Evolutionary conservation across 2,329 filamentous ascomycete genomes (phyloP).

Genomic region (Fusarium sp.): DNA sequence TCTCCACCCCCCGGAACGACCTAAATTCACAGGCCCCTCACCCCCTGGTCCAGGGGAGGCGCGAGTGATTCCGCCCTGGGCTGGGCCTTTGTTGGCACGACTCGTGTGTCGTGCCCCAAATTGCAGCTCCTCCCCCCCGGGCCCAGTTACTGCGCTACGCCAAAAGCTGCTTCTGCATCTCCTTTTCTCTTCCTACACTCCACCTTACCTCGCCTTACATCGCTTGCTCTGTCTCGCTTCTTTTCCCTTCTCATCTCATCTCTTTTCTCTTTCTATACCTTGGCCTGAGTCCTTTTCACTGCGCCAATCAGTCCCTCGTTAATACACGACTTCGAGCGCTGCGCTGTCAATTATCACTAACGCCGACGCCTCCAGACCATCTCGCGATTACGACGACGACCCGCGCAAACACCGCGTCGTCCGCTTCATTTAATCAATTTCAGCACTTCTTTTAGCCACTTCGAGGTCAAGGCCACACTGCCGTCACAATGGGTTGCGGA

Average conservation of each 20-base stretch:
- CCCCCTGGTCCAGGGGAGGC: conserved; percentile 45
- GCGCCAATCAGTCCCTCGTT: conserved; percentile 33
- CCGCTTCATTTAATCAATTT: conserved; percentile 18
- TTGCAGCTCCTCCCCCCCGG: conserved; percentile 43
- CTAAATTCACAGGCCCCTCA: conserved; percentile 34
- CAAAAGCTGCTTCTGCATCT: conserved; percentile 45
- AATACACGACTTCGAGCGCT: conserved; percentile 31
- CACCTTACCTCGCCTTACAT: conserved; percentile 39
- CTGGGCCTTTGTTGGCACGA: conserved; percentile 45
- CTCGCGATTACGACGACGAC: conserved; percentile 30
- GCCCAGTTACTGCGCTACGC: conserved; percentile 39
- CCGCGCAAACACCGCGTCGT: conserved; percentile 33
- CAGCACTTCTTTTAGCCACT: conserved; percentile 18
- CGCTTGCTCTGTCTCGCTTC: conserved; percentile 38
- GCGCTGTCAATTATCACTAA: conserved; percentile 28
- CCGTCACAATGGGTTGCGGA: conserved; percentile 94
- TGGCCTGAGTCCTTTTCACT: conserved; percentile 29
- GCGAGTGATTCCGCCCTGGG: conserved; percentile 45
- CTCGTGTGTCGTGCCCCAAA: conserved; percentile 47
- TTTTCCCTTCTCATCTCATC: conserved; percentile 37
- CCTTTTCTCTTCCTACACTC: conserved; percentile 46
- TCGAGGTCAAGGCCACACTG: conserved; percentile 38
- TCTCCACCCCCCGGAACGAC: conserved; percentile 25
- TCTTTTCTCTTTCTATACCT: conserved; percentile 39
- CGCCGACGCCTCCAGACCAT: conserved; percentile 27